Conservation (phyloP, 2,329 filamentous ascomycete species). For the Sphaerulina vaccinii region DNA sequence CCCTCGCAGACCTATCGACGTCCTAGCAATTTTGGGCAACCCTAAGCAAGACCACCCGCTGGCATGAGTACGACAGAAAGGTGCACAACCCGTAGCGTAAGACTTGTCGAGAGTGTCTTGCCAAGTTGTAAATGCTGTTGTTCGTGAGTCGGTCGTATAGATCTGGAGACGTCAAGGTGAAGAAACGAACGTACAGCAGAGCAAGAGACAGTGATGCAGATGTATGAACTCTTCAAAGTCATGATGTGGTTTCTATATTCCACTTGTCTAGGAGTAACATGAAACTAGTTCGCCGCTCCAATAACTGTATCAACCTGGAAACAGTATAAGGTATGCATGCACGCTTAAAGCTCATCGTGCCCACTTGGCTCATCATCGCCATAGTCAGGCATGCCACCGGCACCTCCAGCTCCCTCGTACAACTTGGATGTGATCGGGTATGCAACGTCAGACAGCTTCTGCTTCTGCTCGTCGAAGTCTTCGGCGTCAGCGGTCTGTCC, state of each 20-base stretch:
- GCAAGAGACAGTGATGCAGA: too few relatives aligned
- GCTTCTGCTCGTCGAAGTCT: conserved; percentile 99
- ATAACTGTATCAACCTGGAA: conserved; percentile 15
- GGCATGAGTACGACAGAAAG: too few relatives aligned
- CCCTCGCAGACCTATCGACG: too few relatives aligned
- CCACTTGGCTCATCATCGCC: conserved; percentile 63
- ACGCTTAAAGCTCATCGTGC: conserved; percentile 51
- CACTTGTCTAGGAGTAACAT: conserved; percentile 15
- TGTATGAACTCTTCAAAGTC: conserved; percentile 10
- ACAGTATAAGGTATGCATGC: not conserved
- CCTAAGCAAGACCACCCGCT: too few relatives aligned
- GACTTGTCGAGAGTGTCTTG: too few relatives aligned
- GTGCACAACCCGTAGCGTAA: too few relatives aligned
- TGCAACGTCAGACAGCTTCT: conserved; percentile 94
- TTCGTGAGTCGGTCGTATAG: too few relatives aligned
- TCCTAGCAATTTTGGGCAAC: too few relatives aligned
- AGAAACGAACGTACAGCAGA: too few relatives aligned
- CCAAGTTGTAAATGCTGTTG: too few relatives aligned
- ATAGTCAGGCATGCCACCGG: conserved; percentile 58
- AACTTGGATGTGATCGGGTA: conserved; percentile 99
- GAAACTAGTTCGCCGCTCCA: not conserved
- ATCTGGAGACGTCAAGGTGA: too few relatives aligned
- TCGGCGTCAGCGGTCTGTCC: conserved; percentile 78
- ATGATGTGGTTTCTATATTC: conserved; percentile 23
- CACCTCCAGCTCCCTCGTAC: conserved; percentile 60